Percentiles rank a stretch among this genome's conserved stretches.
phyloP scores from a whole-genome alignment of 208 protist genomes.

The Trypanosoma lewisi region DNA sequence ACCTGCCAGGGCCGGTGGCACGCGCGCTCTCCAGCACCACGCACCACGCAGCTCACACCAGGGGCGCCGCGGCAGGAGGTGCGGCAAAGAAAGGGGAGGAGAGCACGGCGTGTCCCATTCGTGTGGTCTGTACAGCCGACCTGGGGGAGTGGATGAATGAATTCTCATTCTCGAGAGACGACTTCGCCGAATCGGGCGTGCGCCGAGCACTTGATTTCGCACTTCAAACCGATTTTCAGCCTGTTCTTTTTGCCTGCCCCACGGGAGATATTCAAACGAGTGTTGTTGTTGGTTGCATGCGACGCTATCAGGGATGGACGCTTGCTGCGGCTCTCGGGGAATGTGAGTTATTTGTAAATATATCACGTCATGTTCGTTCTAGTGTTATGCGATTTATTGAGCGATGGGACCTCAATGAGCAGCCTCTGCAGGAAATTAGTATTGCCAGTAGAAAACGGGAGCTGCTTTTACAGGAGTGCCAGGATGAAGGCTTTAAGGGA shows the following conservation, averaged over 20 bases:
- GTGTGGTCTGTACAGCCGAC: slow-evolving; percentile 53
- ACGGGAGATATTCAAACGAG: slow-evolving; percentile 87
- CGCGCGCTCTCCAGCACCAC: slow-evolving; percentile 26
- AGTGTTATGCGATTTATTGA: slow-evolving; percentile 71
- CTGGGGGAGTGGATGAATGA: slow-evolving; percentile 67
- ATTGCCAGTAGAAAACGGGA: slow-evolving; percentile 34
- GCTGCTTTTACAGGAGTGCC: slow-evolving; percentile 20
- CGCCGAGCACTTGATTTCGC: slow-evolving; percentile 75
- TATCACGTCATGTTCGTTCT: slow-evolving; percentile 36
- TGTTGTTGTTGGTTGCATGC: slow-evolving; percentile 83
- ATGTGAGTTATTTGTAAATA: slow-evolving; percentile 73
- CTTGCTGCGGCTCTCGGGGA: slow-evolving; percentile 76
- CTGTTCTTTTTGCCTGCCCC: slow-evolving; percentile 86
- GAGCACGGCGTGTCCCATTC: slow-evolving; percentile 24
- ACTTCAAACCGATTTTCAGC: slow-evolving; percentile 78
- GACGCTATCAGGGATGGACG: slow-evolving; percentile 80
- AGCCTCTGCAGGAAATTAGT: slow-evolving; percentile 53
- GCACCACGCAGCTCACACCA: background rate
- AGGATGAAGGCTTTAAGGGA: slow-evolving; percentile 8
- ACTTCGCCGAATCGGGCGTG: slow-evolving; percentile 74
- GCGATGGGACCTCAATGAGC: slow-evolving; percentile 49
- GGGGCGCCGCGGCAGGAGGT: background rate
- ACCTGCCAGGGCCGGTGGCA: slow-evolving; percentile 52
- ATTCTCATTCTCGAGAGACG: slow-evolving; percentile 43
- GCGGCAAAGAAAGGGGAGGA: background rate